Percentiles rank a stretch among this genome's conserved stretches.
Evolutionary conservation across 176 grass and related monocot species (phyloP).

Genomic region (Dendrocalamus sinicus): DNA sequence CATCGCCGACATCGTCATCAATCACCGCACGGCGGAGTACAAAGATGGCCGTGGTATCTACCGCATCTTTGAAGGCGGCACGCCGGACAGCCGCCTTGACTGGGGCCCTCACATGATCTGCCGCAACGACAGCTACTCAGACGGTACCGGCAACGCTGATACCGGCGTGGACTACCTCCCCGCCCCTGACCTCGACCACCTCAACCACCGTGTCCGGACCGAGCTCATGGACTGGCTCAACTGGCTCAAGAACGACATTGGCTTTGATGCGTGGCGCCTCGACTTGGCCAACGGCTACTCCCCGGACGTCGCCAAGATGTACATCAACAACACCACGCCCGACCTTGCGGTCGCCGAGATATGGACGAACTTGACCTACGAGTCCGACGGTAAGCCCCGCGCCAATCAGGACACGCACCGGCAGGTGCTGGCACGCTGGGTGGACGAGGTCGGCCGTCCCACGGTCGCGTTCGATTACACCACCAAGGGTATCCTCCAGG

Average conservation of each 20-base stretch:
- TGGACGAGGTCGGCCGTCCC: constrained; percentile 38
- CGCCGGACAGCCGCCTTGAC: constrained; percentile 57
- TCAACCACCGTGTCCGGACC: constrained; percentile 48
- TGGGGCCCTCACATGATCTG: constrained; percentile 72
- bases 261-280: constrained; percentile 67
- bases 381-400: constrained; percentile 41
- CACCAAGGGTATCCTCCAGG: constrained; percentile 65
- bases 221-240: constrained; percentile 69
- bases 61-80: constrained; percentile 72
- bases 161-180: constrained; percentile 48
- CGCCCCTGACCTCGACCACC: constrained; percentile 74
- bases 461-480: constrained; percentile 62
- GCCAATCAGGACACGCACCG: constrained; percentile 52
- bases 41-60: constrained; percentile 62
- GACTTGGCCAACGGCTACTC: constrained; percentile 65
- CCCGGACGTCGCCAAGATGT: constrained; percentile 41
- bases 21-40: constrained; percentile 63
- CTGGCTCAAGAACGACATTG: constrained; percentile 62
- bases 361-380: constrained; percentile 55
- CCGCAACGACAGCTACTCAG: constrained; percentile 61
- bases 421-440: constrained; percentile 58
- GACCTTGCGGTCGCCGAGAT: constrained; percentile 58
- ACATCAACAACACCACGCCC: constrained; percentile 45
- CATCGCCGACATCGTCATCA: constrained; percentile 68
- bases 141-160: constrained; percentile 61